phyloP scores from a whole-genome alignment of 1,284 basidiomycete genomes.

The Malassezia caprae region DNA sequence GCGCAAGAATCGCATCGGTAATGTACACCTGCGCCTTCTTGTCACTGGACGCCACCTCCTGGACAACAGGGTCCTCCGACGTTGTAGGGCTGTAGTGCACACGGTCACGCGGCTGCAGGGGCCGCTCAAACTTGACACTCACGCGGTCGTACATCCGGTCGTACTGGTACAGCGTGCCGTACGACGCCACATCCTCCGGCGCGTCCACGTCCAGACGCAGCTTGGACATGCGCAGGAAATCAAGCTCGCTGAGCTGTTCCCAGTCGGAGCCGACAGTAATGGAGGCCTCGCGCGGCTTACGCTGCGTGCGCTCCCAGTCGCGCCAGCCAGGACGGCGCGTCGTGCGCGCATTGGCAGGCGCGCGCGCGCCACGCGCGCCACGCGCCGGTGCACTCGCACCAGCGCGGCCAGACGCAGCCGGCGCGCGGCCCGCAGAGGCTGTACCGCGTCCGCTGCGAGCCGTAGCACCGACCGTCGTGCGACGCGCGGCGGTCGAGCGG shows the following conservation, averaged over 20 bases:
- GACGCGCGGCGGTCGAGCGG: slow-evolving; percentile 24
- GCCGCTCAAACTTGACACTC: slow-evolving; percentile 73
- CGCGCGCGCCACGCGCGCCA: slow-evolving; percentile 47
- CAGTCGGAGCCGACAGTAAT: slow-evolving; percentile 85
- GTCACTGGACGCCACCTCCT: slow-evolving; percentile 28
- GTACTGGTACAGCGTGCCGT: slow-evolving; percentile 84
- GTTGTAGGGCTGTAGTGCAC: slow-evolving; percentile 96
- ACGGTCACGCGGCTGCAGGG: slow-evolving; percentile 82
- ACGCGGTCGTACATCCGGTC: slow-evolving; percentile 92
- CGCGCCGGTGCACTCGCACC: slow-evolving; percentile 11
- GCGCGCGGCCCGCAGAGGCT: slow-evolving; percentile 23
- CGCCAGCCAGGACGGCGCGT: slow-evolving; percentile 67
- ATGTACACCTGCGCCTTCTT: slow-evolving; percentile 75
- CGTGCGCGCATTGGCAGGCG: slow-evolving; percentile 21
- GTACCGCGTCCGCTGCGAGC: slow-evolving; percentile 40
- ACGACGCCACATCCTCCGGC: slow-evolving; percentile 54
- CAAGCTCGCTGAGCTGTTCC: slow-evolving; percentile 91
- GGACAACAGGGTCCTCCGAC: slow-evolving; percentile 70
- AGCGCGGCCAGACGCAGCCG: slow-evolving; percentile 22
- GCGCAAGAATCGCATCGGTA: slow-evolving; percentile 87
- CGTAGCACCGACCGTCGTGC: slow-evolving; percentile 43
- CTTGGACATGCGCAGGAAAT: slow-evolving; percentile 85
- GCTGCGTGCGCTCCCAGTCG: slow-evolving; percentile 85
- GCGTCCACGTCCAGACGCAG: slow-evolving; percentile 69
- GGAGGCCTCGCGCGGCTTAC: slow-evolving; percentile 75